Base-by-base conservation (phyloP, 2,329 filamentous ascomycete genomes). In the Scortechinia acanthostroma region DNA sequence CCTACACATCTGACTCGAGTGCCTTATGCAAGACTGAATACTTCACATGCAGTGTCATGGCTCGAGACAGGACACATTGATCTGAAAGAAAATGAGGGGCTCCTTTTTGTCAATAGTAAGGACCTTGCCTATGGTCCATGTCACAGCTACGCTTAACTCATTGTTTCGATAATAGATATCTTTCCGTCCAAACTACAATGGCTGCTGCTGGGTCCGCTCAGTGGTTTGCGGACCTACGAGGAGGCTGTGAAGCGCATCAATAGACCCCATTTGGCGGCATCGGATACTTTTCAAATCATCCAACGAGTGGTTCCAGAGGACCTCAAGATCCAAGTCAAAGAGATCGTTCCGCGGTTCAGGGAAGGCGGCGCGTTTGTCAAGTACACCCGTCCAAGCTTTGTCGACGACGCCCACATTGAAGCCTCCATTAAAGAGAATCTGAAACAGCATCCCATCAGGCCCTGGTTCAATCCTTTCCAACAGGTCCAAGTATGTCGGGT, bases 281-380 rank as follows among this genome's bases (percentile, higher is more conserved):
- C 76, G 4, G 76, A 83, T 47, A 77, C 80, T 0, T 56, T 68
- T 21, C 64, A 64, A 22, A 69, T 84, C 16, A 65, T 80, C 14
- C 63, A 75, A 42, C 74, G 74, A 45, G 84, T 82, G 1, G 77
- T 88, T 20, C 86, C 85, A 1, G 60, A 69, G 3, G 72, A 73
- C 6, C 55, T 83, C 2, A 70, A 77, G 1, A 68, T 95, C 42
- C 80, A 83, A 47, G 79, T 95, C 42, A 87, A 82, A 2, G 85
- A 95, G 55, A 83, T 96, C 15, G 63, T 96, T 16, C 90, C 91
- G 0, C 77, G 90, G 2, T 71, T 94, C 21, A 91, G 94, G 55
- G 93, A 98, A 58, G 93, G 93, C 15, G 93, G 93, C 13, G 89
- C 88, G 1, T 97, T 94, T 59, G 83, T 97, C 60, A 96, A 94